These are phyloP conservation scores for Rosellinia necatrix DNA, from an alignment of 2,329 filamentous ascomycete genomes.

Conservation along the genomic window DNA sequence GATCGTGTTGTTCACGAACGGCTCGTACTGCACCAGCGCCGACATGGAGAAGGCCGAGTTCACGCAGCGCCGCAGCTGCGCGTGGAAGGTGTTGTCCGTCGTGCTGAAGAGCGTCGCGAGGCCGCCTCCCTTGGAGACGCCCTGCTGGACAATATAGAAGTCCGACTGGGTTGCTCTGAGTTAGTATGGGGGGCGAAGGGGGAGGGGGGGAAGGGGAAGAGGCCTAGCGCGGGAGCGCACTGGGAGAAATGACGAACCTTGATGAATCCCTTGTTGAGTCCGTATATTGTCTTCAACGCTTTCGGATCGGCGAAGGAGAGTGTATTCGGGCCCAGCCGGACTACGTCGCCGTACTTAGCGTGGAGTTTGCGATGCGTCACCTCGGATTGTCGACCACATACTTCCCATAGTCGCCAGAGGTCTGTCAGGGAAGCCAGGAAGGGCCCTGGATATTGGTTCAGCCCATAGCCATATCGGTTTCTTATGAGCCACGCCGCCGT, in stretches of 20 bases:
- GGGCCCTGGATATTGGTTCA: slow-evolving; percentile 75
- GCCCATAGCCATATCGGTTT: slow-evolving; percentile 59
- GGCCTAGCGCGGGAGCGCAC: no score
- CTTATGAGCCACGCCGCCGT: slow-evolving; percentile 49
- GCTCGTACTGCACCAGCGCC: slow-evolving; percentile 76
- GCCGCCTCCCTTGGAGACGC: slow-evolving; percentile 68
- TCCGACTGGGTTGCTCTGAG: slow-evolving; percentile 59
- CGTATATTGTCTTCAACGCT: slow-evolving; percentile 77
- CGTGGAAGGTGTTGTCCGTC: slow-evolving; percentile 74
- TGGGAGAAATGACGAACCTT: slow-evolving; percentile 60
- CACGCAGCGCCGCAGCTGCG: slow-evolving; percentile 74
- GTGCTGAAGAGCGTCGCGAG: slow-evolving; percentile 78
- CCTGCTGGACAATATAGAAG: slow-evolving; percentile 80
- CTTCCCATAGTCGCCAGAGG: slow-evolving; percentile 76
- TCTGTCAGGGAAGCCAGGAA: slow-evolving; percentile 70
- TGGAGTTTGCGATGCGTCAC: slow-evolving; percentile 71
- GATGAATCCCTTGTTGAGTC: slow-evolving; percentile 77
- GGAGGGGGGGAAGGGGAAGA: no score
- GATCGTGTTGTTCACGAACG: slow-evolving; percentile 76
- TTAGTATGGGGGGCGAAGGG: neutral
- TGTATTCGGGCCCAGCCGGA: slow-evolving; percentile 74
- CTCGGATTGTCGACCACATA: slow-evolving; percentile 67
- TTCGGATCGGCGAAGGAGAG: slow-evolving; percentile 76
- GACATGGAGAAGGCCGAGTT: slow-evolving; percentile 80
- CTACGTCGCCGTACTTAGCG: slow-evolving; percentile 71